These are phyloP conservation scores for Omphalotus guepiniiformis DNA, from an alignment of 768 basidiomycete genomes.

Conservation along the genomic window DNA sequence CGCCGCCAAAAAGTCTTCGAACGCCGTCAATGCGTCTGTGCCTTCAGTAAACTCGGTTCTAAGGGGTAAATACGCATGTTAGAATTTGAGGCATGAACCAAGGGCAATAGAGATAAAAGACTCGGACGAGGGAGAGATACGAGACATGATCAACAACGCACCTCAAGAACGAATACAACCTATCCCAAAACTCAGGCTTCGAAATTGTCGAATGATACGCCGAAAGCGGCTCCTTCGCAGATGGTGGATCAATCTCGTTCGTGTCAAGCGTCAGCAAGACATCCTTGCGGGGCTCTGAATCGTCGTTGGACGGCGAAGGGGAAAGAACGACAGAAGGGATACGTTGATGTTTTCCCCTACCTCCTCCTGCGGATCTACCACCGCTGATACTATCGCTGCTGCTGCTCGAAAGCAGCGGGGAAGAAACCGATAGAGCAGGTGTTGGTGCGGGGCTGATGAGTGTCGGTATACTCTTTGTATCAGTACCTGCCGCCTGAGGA, in stretches of 20 bases:
- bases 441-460: neutral
- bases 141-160: constrained; percentile 26
- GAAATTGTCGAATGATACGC: constrained; percentile 69
- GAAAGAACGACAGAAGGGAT: constrained; percentile 79
- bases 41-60: constrained; percentile 62
- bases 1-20: constrained; percentile 83
- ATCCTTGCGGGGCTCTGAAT: constrained; percentile 46
- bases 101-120: too few relatives aligned
- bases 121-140: too few relatives aligned
- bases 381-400: constrained; percentile 17
- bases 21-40: constrained; percentile 64
- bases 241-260: constrained; percentile 25
- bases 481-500: constrained; percentile 27
- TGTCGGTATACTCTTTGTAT: neutral
- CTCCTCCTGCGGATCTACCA: constrained; percentile 23
- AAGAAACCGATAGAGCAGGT: constrained; percentile 8
- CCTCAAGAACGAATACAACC: constrained; percentile 61
- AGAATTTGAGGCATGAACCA: neutral
- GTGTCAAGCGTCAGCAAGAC: constrained; percentile 68
- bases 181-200: constrained; percentile 77
- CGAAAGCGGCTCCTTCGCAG: constrained; percentile 43
- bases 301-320: constrained; percentile 59
- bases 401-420: constrained; percentile 14
- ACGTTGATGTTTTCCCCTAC: constrained; percentile 48
- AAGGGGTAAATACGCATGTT: neutral